These are phyloP conservation scores for Lathyrus aphaca DNA, from an alignment of 306 rosid genomes.

Conservation along the genomic window DNA sequence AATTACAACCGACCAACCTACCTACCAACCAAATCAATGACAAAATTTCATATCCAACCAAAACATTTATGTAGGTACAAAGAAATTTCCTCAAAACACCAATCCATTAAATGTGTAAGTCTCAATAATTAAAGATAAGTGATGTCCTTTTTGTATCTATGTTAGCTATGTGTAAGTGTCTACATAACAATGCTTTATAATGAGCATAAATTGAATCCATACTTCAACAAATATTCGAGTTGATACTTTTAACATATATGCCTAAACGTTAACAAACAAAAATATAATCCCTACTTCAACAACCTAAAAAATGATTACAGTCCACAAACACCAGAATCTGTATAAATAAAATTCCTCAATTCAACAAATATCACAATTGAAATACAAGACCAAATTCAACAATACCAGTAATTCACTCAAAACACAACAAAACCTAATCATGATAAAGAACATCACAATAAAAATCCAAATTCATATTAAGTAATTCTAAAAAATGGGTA, in stretches of 20 bases:
- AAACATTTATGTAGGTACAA: no score
- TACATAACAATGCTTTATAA: neutral
- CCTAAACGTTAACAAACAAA: conserved; percentile 19
- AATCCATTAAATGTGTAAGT: no score
- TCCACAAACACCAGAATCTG: conserved; percentile 20
- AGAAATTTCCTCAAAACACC: no score
- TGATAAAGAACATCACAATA: conserved; percentile 21
- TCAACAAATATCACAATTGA: neutral
- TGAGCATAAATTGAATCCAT: conserved; percentile 6
- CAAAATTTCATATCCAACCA: conserved; percentile 35
- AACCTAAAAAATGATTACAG: conserved; percentile 16
- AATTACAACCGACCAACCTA: conserved; percentile 43
- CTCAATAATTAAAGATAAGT: no score
- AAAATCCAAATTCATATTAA: neutral
- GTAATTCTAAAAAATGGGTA: no score
- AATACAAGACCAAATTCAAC: neutral
- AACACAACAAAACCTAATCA: conserved; percentile 24
- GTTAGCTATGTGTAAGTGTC: no score
- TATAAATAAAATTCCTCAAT: conserved; percentile 12
- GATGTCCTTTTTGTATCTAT: no score
- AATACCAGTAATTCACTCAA: neutral
- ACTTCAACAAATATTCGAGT: neutral
- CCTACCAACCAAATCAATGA: conserved; percentile 38
- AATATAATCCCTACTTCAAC: neutral
- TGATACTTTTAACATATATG: conserved; percentile 4